phyloP scores from a whole-genome alignment of 306 rosid species.

The Quercus dentata region DNA sequence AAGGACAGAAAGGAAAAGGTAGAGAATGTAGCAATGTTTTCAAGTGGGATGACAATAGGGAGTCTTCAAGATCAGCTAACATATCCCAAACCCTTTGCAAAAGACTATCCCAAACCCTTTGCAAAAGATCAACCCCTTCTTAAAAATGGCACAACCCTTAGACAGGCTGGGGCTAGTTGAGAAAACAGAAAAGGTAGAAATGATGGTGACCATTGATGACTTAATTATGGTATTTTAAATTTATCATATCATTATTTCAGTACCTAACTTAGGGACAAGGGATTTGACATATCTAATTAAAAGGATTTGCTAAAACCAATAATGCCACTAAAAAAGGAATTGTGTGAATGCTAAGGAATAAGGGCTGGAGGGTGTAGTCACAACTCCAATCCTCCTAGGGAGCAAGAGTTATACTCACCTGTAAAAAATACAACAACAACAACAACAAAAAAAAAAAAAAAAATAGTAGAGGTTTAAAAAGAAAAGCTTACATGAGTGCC shows the following conservation, averaged over 20 bases:
- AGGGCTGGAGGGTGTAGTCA: background rate
- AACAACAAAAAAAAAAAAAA: background rate
- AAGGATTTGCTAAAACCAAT: background rate
- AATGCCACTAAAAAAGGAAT: background rate
- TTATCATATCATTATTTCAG: background rate
- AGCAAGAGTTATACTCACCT: background rate
- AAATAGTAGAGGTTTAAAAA: slow-evolving; percentile 1
- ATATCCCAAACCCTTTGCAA: background rate
- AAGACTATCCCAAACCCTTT: background rate
- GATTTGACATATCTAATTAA: background rate
- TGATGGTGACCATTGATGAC: background rate
- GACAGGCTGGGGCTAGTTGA: background rate
- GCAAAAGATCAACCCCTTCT: background rate
- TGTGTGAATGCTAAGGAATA: background rate
- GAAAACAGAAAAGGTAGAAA: background rate
- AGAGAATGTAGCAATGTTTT: background rate
- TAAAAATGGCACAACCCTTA: background rate
- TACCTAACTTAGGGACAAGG: background rate
- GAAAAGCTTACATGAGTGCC: slow-evolving; percentile 56
- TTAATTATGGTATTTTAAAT: no score
- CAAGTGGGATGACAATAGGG: background rate
- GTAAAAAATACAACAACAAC: no score
- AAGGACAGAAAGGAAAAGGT: background rate
- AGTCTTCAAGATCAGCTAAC: background rate
- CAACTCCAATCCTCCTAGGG: background rate